Evolutionary conservation across 306 rosid species (phyloP).

Genomic region (Prunus fruticosa): DNA sequence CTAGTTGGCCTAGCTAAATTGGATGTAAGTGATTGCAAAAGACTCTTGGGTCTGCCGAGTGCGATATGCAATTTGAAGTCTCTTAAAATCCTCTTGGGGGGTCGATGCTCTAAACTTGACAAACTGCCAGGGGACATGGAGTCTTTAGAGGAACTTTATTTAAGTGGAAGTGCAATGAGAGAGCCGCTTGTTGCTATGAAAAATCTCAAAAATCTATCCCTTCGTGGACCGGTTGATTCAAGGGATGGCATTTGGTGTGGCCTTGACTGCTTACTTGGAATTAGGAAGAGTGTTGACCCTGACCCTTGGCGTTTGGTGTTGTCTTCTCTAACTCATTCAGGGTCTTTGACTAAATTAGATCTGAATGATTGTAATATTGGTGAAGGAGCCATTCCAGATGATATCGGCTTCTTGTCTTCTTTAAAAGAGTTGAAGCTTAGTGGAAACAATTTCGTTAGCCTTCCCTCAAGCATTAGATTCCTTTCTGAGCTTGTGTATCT

Average conservation of each 20-base stretch:
- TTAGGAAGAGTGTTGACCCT: neutral
- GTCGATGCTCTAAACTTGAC: neutral
- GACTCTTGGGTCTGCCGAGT: too few relatives aligned
- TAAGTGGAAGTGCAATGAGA: neutral
- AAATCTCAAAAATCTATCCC: neutral
- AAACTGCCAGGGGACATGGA: neutral
- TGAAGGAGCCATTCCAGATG: neutral
- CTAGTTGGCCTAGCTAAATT: neutral
- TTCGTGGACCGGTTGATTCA: neutral
- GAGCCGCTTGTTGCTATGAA: neutral
- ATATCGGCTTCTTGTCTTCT: slow-evolving; percentile 2
- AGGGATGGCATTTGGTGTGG: neutral
- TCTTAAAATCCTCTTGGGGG: neutral
- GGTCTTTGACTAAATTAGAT: neutral
- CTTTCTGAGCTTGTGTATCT: neutral
- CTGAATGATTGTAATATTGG: neutral
- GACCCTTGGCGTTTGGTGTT: neutral
- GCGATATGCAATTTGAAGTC: too few relatives aligned
- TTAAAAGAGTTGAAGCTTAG: neutral
- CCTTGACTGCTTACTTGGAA: neutral
- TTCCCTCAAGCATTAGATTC: slow-evolving; percentile 10
- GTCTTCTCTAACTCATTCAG: neutral
- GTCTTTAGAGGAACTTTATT: neutral
- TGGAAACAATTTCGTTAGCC: slow-evolving; percentile 5
- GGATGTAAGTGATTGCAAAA: too few relatives aligned